Evolutionary conservation across 768 basidiomycete genomes (phyloP), one percentile per base, ranked within the genome.

Genomic region (Dioszegia crocea): DNA sequence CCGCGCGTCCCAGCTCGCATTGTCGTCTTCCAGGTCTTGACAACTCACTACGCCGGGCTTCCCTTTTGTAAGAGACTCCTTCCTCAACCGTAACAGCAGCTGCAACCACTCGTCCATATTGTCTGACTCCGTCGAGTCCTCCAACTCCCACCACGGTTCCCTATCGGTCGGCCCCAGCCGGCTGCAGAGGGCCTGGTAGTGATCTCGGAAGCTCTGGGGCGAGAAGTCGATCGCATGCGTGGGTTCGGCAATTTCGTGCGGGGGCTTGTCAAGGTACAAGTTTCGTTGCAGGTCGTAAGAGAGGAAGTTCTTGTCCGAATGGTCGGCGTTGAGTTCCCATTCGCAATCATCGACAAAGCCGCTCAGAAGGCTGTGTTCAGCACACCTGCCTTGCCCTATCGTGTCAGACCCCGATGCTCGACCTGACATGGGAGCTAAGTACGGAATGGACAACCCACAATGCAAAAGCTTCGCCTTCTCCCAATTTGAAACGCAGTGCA

Each of bases 381-480:
- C n/a, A 24, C 33, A 38, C 14, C 9, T 39, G 21, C 19, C 31
- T 39, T 51, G 49, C 6, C n/a, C 49, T 51, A 23, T 17, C 24
- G 10, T 36, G 33, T 36, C 36, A 51, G 31, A n/a, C n/a, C n/a
- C n/a, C n/a, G n/a, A n/a, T n/a, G n/a, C n/a, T n/a, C n/a, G n/a
- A n/a, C n/a, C n/a, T n/a, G n/a, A n/a, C n/a, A n/a, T n/a, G n/a
- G n/a, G n/a, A n/a, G n/a, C n/a, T n/a, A n/a, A n/a, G n/a, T n/a
- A n/a, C n/a, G n/a, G n/a, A 30, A 29, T 6, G 2, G 45, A 9
- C 12, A 38, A 31, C 49, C 38, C 19, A 51, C 49, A 19, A 38
- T 38, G 36, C 19, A 36, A 17, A 21, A 51, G 36, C 36, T 51
- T 51, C 4, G 49, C 49, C 49, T 36, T 51, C 36, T 51, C 49